A percentile compares a stretch with the other conserved stretches of the same genome.
Evolutionary conservation across 75 land plant genomes (phyloP).

Genomic region (Larix kaempferi): DNA sequence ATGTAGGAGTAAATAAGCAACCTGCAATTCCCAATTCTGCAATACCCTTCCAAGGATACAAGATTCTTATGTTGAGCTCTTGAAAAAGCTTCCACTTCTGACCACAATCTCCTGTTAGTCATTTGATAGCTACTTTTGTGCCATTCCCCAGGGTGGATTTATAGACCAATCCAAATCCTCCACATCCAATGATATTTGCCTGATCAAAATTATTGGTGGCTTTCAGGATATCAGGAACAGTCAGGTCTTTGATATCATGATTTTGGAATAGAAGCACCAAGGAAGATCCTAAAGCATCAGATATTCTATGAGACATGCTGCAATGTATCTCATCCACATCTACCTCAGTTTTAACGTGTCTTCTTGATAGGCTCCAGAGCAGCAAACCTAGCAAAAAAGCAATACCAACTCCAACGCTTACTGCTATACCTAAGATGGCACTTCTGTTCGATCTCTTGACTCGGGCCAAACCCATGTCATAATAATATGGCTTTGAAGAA

Average conservation of each 20-base stretch:
- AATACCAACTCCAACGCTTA: constrained; percentile 27
- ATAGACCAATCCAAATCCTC: constrained; percentile 61
- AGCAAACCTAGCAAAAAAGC: constrained; percentile 9
- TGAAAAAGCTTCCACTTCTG: constrained; percentile 50
- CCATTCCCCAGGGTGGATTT: constrained; percentile 35
- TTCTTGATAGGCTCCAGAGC: constrained; percentile 12
- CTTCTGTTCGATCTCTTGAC: constrained; percentile 5
- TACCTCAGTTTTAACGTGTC: not conserved
- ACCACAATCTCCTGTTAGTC: constrained; percentile 27
- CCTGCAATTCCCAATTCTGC: constrained; percentile 27
- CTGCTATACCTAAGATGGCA: constrained; percentile 14
- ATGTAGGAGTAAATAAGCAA: constrained; percentile 48
- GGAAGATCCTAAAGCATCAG: constrained; percentile 16
- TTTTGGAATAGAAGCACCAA: constrained; percentile 29
- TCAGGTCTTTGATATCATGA: constrained; percentile 24
- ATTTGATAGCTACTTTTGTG: constrained; percentile 35
- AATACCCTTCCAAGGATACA: constrained; percentile 47
- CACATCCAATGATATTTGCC: constrained; percentile 50
- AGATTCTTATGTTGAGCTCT: constrained; percentile 47
- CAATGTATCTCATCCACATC: constrained; percentile 6
- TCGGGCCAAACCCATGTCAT: not conserved
- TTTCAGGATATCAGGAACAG: constrained; percentile 39
- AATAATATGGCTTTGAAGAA: not conserved
- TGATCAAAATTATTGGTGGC: constrained; percentile 50
- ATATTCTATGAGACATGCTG: not conserved